Conservation (phyloP, 208 protist species). For the Leishmania mexicana region DNA sequence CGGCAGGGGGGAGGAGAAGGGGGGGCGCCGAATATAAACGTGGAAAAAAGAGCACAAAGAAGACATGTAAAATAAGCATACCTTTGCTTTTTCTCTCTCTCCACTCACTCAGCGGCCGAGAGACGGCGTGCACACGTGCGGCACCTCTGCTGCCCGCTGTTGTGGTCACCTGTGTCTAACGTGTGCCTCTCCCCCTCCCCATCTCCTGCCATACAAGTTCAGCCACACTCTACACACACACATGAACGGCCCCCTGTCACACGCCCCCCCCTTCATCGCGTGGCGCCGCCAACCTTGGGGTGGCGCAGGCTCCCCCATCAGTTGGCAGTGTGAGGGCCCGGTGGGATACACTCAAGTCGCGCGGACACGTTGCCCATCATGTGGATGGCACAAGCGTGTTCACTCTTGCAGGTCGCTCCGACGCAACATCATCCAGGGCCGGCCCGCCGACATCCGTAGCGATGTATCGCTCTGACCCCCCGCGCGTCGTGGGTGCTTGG, state of each 20-base stretch:
- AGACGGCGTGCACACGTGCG: too few species aligned
- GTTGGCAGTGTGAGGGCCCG: not conserved
- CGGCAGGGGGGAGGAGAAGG: too few species aligned
- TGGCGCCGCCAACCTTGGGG: not conserved
- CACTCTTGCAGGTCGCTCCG: not conserved
- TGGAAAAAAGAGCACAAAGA: not conserved
- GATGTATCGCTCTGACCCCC: not conserved
- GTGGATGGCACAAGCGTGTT: not conserved
- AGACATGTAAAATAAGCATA: not conserved
- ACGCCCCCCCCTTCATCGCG: too few species aligned
- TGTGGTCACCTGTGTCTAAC: not conserved
- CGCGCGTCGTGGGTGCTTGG: not conserved
- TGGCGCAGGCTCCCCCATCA: not conserved
- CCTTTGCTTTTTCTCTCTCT: not conserved
- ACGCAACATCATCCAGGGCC: not conserved
- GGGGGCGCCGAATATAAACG: not conserved
- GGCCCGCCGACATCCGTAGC: not conserved
- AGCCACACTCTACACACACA: not conserved
- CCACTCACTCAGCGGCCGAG: too few species aligned
- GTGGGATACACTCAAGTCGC: not conserved
- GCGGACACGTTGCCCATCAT: not conserved
- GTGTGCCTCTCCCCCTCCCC: not conserved
- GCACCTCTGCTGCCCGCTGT: not conserved
- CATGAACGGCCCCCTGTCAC: not conserved
- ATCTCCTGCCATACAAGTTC: not conserved